Conservation (phyloP, 2,329 filamentous ascomycete genomes). For the Chrysosporium queenslandicum region DNA sequence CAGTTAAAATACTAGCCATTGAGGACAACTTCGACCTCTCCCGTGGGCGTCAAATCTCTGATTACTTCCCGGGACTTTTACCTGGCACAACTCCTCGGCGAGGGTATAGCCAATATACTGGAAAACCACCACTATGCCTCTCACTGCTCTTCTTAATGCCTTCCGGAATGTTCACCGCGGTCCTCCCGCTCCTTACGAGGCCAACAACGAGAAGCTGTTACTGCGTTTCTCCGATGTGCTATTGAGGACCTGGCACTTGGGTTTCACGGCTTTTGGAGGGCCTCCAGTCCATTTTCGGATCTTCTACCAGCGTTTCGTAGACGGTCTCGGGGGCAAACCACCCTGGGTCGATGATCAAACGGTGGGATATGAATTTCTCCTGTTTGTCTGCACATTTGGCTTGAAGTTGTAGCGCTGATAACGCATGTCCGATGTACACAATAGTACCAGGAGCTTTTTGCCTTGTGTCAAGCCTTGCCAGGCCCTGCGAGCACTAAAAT, state of each 20-base stretch:
- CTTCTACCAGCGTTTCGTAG: constrained; percentile 53
- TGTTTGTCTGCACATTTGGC: neutral
- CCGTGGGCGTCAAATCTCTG: too few species aligned
- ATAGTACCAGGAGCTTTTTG: constrained; percentile 63
- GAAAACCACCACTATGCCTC: constrained; percentile 8
- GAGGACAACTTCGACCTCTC: too few species aligned
- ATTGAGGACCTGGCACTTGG: constrained; percentile 47
- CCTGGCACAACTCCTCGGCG: too few species aligned
- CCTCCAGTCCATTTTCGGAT: constrained; percentile 63
- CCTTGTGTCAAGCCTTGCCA: constrained; percentile 55
- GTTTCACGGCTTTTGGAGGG: constrained; percentile 57
- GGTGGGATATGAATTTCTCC: constrained; percentile 31
- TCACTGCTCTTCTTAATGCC: constrained; percentile 12
- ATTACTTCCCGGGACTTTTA: too few species aligned
- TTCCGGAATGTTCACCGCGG: constrained; percentile 3
- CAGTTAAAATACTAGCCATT: too few species aligned
- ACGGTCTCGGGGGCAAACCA: constrained; percentile 35
- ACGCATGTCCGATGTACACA: neutral
- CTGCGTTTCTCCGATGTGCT: constrained; percentile 29
- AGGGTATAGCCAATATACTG: neutral
- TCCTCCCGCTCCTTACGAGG: constrained; percentile 14
- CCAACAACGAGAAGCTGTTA: constrained; percentile 23
- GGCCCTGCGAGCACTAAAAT: constrained; percentile 63
- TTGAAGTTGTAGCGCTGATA: neutral
- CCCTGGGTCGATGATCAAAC: constrained; percentile 61